Base-by-base conservation (phyloP, 2,329 filamentous ascomycete genomes). In the Pseudomassariella vexata region DNA sequence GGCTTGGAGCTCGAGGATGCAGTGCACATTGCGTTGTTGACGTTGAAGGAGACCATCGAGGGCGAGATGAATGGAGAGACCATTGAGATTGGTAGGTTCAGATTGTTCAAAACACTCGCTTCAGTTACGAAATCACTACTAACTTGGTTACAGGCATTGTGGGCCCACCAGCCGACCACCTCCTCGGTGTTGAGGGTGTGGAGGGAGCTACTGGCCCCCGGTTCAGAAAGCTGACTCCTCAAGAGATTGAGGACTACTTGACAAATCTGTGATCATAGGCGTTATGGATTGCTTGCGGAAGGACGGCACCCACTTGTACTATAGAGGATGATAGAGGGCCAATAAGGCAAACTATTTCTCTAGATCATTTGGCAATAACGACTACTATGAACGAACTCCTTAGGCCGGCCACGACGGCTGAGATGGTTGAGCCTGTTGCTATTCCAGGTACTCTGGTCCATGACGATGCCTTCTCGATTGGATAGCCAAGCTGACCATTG, bases 11-110 rank as follows among this genome's bases (percentile, higher is more conserved):
- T 98, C 42, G 92, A 98, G 65, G 92, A 98, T 63, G 92, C 92
- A 8, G 92, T 98, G 48, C 92, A 98, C 64, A 98, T 98, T 68
- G 92, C 92, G 39, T 75, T 98, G 34, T 70, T 98, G 58, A 98
- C 92, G 17, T 69, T 98, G 57, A 98, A 98, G 74, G 92, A 98
- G 73, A 95, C 92, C 36, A 98, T 98, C 56, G 90, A 96, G 68
- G 92, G 92, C 36, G 92, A 96, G 68, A 96, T 96, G 90, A 96
- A 90, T 49, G 90, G 90, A 41, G 89, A 96, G 60, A 95, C 90
- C 19, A 94, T 98, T 44, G 92, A 98, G 66, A 95, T 98, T 61
- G 90, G 87, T 88, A 65, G 59, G 79, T 59, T 19, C n/a, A 6
- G 10, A 12, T 19, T 21, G n/a, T 27, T n/a, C n/a, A n/a, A n/a